Evolutionary conservation across 2,329 filamentous ascomycete species (phyloP).

Genomic region (Moelleriella libera): DNA sequence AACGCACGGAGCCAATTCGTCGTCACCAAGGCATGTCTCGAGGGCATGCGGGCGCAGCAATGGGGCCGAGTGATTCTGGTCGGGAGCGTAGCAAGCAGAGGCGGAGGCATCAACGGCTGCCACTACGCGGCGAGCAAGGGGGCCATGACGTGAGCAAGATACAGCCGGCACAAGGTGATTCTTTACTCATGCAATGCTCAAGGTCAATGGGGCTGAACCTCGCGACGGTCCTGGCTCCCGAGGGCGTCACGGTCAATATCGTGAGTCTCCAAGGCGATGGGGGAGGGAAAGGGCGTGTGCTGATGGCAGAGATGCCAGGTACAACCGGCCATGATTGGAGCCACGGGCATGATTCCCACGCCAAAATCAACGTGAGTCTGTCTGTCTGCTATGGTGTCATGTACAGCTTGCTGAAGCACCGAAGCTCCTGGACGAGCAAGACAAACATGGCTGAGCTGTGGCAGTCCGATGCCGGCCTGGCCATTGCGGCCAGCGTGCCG

Average conservation of each 20-base stretch:
- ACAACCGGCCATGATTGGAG: conserved; percentile 20
- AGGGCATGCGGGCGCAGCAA: conserved; percentile 15
- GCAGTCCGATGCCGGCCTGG: conserved; percentile 16
- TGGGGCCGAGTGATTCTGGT: conserved; percentile 19
- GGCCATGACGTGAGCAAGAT: conserved; percentile 9
- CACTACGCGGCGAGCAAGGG: conserved; percentile 21
- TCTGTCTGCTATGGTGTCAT: not conserved
- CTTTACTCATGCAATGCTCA: no score
- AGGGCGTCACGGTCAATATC: conserved; percentile 20
- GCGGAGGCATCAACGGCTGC: conserved; percentile 19
- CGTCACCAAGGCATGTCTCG: conserved; percentile 15
- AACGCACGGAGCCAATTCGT: conserved; percentile 19
- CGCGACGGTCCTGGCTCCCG: conserved; percentile 15
- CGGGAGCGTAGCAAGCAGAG: conserved; percentile 18
- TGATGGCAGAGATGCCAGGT: conserved; percentile 9
- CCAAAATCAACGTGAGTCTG: conserved; percentile 16
- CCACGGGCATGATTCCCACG: conserved; percentile 19
- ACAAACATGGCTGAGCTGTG: conserved; percentile 12
- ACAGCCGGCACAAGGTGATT: not conserved
- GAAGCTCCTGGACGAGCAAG: conserved; percentile 16
- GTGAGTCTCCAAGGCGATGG: conserved; percentile 7
- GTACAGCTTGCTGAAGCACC: not conserved
- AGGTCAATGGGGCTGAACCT: conserved; percentile 21
- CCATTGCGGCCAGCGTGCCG: conserved; percentile 18
- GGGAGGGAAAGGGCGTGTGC: no score